Base-by-base conservation (phyloP, 176 grass and related monocot genomes). In the Luzula sylvatica region DNA sequence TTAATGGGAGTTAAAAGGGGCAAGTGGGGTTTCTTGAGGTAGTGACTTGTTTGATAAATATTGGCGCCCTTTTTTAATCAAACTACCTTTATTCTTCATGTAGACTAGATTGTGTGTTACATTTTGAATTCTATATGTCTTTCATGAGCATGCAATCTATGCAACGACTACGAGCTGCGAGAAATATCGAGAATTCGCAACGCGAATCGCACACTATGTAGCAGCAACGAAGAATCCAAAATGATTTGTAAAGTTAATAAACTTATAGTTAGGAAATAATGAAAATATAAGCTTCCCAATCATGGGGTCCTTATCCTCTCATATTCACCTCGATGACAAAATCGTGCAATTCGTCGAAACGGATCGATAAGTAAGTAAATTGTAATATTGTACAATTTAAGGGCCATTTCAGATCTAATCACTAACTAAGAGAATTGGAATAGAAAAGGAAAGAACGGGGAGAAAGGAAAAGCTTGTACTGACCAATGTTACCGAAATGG, bases 11-110 rank as follows among this genome's bases (percentile, higher is more conserved):
- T 67, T 67, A 70, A 70, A 74, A 73, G 65, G 58, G 57, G 53
- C 62, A 23, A 52, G 62, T 70, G 63, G 71, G 64, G 57, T 64
- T 40, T 67, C 8, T 46, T 41, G 71, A 67, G 72, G 38, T 38
- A 65, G 59, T 45, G 70, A 66, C 75, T 71, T 95, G 80, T 65
- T 23, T 53, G 50, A 66, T 55, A 67, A 60, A 72, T 66, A 78
- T 66, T 72, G 68, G 68, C 67, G 58, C 67, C 26, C 56, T 66
- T 54, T 62, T 41, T 77, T 81, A 84, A 78, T 58, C 29, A 64
- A 56, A 75, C 13, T 18, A 49, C 59, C 59, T 64, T 64, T 64
- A 64, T 64, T 64, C 59, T 26, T 51, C 5, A 9, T 22, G 21
- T 62, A 27, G 24, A 15, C 38, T 21, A 30, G 46, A 29, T 38